Evolutionary conservation across 305 asterid genomes (phyloP).

Genomic region (Petunia hybrid): DNA sequence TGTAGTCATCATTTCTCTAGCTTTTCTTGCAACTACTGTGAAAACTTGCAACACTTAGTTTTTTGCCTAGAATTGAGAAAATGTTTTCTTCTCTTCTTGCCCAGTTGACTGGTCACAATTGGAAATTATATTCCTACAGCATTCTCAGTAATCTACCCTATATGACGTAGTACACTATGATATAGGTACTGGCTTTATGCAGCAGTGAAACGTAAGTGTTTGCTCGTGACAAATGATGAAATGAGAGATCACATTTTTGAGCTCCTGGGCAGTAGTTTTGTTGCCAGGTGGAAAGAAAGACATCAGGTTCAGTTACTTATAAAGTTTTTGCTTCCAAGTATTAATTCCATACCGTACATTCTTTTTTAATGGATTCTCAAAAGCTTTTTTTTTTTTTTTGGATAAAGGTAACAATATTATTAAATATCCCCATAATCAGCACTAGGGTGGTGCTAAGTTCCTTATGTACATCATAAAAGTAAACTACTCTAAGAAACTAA

Average conservation of each 20-base stretch:
- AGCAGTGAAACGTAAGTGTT: constrained; percentile 83
- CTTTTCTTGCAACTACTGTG: not conserved
- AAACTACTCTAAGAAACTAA: too few species aligned
- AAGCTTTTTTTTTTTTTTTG: too few species aligned
- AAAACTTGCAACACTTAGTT: not conserved
- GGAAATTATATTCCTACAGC: not conserved
- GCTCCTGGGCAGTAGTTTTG: constrained; percentile 83
- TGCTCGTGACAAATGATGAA: constrained; percentile 94
- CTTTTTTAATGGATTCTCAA: constrained; percentile 8
- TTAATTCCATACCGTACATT: not conserved
- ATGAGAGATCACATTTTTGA: constrained; percentile 99
- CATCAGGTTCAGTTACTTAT: constrained; percentile 68
- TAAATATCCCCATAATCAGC: too few species aligned
- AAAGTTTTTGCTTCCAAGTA: not conserved
- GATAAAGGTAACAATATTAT: too few species aligned
- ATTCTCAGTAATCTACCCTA: not conserved
- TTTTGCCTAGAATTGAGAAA: not conserved
- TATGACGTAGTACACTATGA: constrained; percentile 24
- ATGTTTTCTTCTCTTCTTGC: not conserved
- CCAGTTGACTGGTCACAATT: constrained; percentile 20
- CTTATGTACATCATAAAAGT: too few species aligned
- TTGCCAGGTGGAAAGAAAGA: constrained; percentile 90
- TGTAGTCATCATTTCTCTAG: constrained; percentile 9
- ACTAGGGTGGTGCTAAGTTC: too few species aligned
- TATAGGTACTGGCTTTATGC: constrained; percentile 97